These are phyloP conservation scores for Akanthomyces lecanii DNA, from an alignment of 2,329 filamentous ascomycete genomes.

Conservation along the genomic window DNA sequence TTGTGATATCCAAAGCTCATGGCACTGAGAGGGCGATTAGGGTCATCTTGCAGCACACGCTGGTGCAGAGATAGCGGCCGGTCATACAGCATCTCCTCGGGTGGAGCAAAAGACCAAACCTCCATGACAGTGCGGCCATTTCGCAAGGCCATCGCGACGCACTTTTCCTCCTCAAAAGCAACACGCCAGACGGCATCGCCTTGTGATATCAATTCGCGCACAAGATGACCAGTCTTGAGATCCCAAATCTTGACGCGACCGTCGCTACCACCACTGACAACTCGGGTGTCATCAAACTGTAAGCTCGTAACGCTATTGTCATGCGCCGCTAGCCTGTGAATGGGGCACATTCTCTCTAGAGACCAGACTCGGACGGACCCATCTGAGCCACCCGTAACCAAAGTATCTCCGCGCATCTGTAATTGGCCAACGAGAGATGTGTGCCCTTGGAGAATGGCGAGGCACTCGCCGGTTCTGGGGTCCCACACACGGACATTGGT, in stretches of 20 bases:
- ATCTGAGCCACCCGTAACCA: constrained; percentile 94
- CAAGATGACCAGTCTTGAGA: constrained; percentile 81
- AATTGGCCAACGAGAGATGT: constrained; percentile 95
- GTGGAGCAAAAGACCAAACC: constrained; percentile 94
- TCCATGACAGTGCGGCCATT: constrained; percentile 92
- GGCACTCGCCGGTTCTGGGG: constrained; percentile 75
- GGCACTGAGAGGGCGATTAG: constrained; percentile 48
- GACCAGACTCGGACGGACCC: constrained; percentile 97
- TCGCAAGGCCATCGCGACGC: constrained; percentile 87
- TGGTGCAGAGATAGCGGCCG: constrained; percentile 48
- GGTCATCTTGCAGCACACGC: constrained; percentile 41
- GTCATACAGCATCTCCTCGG: constrained; percentile 61
- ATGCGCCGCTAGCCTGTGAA: constrained; percentile 91
- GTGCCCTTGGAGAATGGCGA: constrained; percentile 91
- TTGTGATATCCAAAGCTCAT: constrained; percentile 43
- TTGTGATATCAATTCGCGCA: constrained; percentile 85
- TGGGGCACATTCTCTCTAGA: constrained; percentile 80
- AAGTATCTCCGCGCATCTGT: constrained; percentile 89
- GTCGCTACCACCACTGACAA: constrained; percentile 93
- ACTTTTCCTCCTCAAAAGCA: constrained; percentile 97
- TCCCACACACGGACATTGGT: constrained; percentile 98
- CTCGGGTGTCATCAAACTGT: constrained; percentile 92
- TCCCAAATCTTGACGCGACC: constrained; percentile 99
- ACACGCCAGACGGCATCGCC: constrained; percentile 97
- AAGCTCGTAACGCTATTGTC: constrained; percentile 98